A percentile compares a stretch with the other conserved stretches of the same genome.
Conservation (phyloP, 2,329 filamentous ascomycete species). For the Stemphylium beticola region DNA sequence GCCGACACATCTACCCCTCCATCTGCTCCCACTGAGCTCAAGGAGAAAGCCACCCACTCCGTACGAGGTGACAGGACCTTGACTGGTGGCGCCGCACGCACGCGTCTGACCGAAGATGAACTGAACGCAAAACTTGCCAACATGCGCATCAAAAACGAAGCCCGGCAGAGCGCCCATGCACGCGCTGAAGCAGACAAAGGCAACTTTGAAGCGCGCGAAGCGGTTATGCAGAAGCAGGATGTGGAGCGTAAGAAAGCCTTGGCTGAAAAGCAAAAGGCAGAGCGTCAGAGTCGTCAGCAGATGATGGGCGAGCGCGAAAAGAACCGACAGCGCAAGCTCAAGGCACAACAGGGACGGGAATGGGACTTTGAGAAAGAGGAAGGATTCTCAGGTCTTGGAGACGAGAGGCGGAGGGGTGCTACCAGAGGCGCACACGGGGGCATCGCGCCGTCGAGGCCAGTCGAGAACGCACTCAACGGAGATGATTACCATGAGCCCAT, state of each 20-base stretch:
- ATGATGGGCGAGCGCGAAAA: slow-evolving; percentile 69
- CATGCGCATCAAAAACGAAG: slow-evolving; percentile 67
- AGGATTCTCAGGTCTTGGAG: slow-evolving; percentile 54
- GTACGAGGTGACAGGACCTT: slow-evolving; percentile 44
- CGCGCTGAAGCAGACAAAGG: slow-evolving; percentile 72
- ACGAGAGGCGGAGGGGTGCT: slow-evolving; percentile 52
- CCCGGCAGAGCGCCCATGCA: slow-evolving; percentile 65
- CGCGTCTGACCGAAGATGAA: slow-evolving; percentile 66
- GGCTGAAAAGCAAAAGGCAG: slow-evolving; percentile 50
- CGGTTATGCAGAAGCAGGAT: slow-evolving; percentile 60
- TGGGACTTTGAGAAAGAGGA: slow-evolving; percentile 70
- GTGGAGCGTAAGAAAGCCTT: slow-evolving; percentile 48
- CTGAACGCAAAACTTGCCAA: slow-evolving; percentile 65
- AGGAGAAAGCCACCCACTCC: slow-evolving; percentile 32
- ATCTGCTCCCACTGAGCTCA: slow-evolving; percentile 29
- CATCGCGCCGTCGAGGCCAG: slow-evolving; percentile 46
- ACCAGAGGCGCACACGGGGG: slow-evolving; percentile 61
- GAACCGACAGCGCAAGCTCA: slow-evolving; percentile 65
- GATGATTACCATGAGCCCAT: slow-evolving; percentile 25
- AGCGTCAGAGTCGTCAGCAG: slow-evolving; percentile 60
- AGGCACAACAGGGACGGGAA: slow-evolving; percentile 63
- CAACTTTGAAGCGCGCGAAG: slow-evolving; percentile 68
- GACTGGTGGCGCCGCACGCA: slow-evolving; percentile 42
- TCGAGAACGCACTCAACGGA: slow-evolving; percentile 28
- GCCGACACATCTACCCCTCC: slow-evolving; percentile 19